A percentile compares a stretch with the other conserved stretches of the same genome.
Evolutionary conservation across 2,329 filamentous ascomycete genomes (phyloP).

Genomic region (Bisporella sp.): DNA sequence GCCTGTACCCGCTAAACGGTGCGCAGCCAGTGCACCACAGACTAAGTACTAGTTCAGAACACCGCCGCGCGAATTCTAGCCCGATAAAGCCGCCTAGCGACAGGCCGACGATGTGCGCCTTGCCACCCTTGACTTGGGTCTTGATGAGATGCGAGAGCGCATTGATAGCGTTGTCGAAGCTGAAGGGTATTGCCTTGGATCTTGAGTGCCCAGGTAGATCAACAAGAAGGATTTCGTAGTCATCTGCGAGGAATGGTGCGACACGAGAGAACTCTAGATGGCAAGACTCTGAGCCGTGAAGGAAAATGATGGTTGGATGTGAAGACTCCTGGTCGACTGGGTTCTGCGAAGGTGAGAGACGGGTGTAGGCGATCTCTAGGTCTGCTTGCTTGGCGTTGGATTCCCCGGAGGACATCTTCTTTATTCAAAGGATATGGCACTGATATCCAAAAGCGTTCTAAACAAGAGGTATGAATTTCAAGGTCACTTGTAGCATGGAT

Average conservation of each 20-base stretch:
- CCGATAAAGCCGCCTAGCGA: slow-evolving; percentile 4
- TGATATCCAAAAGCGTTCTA: slow-evolving; percentile 1
- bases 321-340: slow-evolving; percentile 1
- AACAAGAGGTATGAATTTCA: slow-evolving; percentile 1
- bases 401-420: slow-evolving; percentile 2
- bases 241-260: slow-evolving; percentile 2
- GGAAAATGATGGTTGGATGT: slow-evolving; percentile 4
- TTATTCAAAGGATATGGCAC: slow-evolving; percentile 1
- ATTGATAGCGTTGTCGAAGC: slow-evolving; percentile 5
- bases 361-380: slow-evolving; percentile 3
- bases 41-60: slow-evolving; percentile 2
- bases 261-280: slow-evolving; percentile 3
- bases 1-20: slow-evolving; percentile 5
- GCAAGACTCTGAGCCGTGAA: slow-evolving; percentile 2
- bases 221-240: slow-evolving; percentile 5
- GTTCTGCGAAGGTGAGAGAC: slow-evolving; percentile 1
- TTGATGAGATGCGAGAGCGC: slow-evolving; percentile 5
- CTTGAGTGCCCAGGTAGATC: slow-evolving; percentile 6
- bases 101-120: slow-evolving; percentile 6
- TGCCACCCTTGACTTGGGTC: slow-evolving; percentile 3
- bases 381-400: slow-evolving; percentile 1
- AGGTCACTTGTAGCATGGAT: slow-evolving; percentile 2
- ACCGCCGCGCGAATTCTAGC: slow-evolving; percentile 5
- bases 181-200: slow-evolving; percentile 4
- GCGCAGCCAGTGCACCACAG: slow-evolving; percentile 5